These are phyloP conservation scores for Kwoniella pini DNA, from an alignment of 768 basidiomycete species.

Conservation along the genomic window DNA sequence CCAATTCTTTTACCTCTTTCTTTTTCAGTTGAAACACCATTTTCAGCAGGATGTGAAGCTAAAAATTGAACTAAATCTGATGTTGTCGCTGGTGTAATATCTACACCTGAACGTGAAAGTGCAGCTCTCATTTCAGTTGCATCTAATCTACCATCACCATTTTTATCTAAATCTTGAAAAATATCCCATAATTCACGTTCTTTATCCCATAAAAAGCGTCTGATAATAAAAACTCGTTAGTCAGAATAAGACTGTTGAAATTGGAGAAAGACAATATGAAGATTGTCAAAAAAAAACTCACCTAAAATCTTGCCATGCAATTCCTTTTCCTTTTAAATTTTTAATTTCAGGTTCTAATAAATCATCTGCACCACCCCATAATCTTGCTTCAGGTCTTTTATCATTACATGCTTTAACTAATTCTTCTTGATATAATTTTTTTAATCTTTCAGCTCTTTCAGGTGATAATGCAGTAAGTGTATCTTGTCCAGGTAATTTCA, in stretches of 20 bases:
- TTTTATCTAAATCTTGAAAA: slow-evolving; percentile 88
- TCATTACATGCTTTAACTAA: slow-evolving; percentile 59
- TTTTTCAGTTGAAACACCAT: slow-evolving; percentile 7
- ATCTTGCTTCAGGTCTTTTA: slow-evolving; percentile 46
- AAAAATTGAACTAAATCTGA: slow-evolving; percentile 78
- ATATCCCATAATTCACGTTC: slow-evolving; percentile 77
- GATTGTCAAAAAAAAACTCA: slow-evolving; percentile 52
- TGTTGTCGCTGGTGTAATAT: slow-evolving; percentile 67
- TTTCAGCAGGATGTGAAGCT: slow-evolving; percentile 59
- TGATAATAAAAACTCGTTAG: background rate
- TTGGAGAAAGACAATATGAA: background rate
- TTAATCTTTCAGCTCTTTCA: slow-evolving; percentile 65
- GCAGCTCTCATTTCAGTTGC: slow-evolving; percentile 65
- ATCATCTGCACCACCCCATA: slow-evolving; percentile 53
- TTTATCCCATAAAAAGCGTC: slow-evolving; percentile 54
- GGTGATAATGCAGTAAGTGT: slow-evolving; percentile 56
- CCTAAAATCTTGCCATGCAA: slow-evolving; percentile 54
- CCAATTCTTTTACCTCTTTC: slow-evolving; percentile 4
- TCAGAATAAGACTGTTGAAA: background rate
- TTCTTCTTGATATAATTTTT: slow-evolving; percentile 75
- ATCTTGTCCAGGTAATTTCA: slow-evolving; percentile 49
- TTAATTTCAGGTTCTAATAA: slow-evolving; percentile 36
- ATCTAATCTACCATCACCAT: slow-evolving; percentile 81
- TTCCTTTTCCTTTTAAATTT: slow-evolving; percentile 45
- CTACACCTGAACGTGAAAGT: slow-evolving; percentile 73